Conservation (phyloP, 2,329 filamentous ascomycete genomes). For the Monosporascus sp. region DNA sequence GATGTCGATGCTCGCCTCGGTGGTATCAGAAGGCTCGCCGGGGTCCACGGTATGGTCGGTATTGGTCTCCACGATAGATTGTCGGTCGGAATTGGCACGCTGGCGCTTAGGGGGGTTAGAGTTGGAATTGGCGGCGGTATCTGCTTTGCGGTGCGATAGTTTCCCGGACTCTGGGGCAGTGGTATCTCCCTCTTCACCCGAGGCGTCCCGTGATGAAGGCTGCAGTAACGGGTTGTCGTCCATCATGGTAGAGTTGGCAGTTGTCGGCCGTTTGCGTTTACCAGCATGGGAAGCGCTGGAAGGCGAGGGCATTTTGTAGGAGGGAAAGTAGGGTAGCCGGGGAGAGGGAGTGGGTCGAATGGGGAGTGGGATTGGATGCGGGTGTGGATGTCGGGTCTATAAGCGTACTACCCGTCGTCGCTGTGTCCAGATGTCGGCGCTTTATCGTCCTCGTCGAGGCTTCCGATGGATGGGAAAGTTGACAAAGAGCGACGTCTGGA, state of each 20-base stretch:
- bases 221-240: slow-evolving; percentile 56
- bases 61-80: slow-evolving; percentile 33
- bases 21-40: slow-evolving; percentile 65
- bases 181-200: slow-evolving; percentile 74
- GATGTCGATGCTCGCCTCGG: slow-evolving; percentile 62
- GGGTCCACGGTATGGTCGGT: slow-evolving; percentile 47
- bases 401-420: no score
- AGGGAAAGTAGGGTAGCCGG: no score
- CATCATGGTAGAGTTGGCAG: slow-evolving; percentile 41
- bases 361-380: background rate
- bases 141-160: slow-evolving; percentile 52
- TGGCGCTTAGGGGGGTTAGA: slow-evolving; percentile 70
- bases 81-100: slow-evolving; percentile 57
- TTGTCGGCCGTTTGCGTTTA: slow-evolving; percentile 76
- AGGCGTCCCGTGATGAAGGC: slow-evolving; percentile 75
- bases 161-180: slow-evolving; percentile 56
- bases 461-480: no score
- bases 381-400: no score
- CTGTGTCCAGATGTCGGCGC: no score
- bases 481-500: no score
- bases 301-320: slow-evolving; percentile 51
- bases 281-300: slow-evolving; percentile 47
- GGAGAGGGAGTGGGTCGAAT: no score
- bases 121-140: slow-evolving; percentile 32
- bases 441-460: no score